These are phyloP conservation scores for Usnea hakonensis DNA, from an alignment of 495 filamentous ascomycete genomes.

Conservation along the genomic window DNA sequence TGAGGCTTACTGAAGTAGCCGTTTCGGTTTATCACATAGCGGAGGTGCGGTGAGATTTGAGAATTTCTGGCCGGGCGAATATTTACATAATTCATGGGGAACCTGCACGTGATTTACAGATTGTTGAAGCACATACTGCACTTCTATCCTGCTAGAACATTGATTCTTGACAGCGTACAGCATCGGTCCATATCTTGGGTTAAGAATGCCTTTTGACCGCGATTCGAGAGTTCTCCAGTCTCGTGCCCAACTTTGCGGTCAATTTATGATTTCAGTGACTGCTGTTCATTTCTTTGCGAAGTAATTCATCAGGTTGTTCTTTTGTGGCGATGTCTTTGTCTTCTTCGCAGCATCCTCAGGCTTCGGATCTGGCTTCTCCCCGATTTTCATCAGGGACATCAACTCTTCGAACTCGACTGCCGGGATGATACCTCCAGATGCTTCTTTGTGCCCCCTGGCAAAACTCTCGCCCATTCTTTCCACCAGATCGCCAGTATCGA, in stretches of 20 bases:
- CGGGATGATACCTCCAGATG: constrained; percentile 48
- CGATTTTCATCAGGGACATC: constrained; percentile 44
- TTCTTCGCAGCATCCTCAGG: constrained; percentile 10
- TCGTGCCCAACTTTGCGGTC: too few relatives aligned
- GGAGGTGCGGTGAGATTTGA: neutral
- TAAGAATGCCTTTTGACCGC: too few relatives aligned
- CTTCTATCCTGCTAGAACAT: too few relatives aligned
- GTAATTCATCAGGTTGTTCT: constrained; percentile 25
- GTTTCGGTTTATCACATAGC: neutral
- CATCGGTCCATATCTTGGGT: too few relatives aligned
- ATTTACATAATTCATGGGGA: neutral
- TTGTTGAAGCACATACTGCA: neutral
- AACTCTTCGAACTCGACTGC: constrained; percentile 50
- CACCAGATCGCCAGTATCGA: constrained; percentile 34
- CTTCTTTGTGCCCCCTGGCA: constrained; percentile 52
- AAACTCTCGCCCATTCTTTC: constrained; percentile 46
- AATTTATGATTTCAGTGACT: neutral
- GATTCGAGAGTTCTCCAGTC: neutral
- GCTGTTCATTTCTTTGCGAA: constrained; percentile 19
- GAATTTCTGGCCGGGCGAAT: neutral
- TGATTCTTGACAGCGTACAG: too few relatives aligned
- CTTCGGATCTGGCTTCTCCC: constrained; percentile 40
- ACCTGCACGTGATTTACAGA: too few relatives aligned
- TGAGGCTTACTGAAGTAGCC: neutral
- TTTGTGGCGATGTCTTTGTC: constrained; percentile 13